A percentile compares a stretch with the other conserved stretches of the same genome.
phyloP scores from a whole-genome alignment of 352 stramenopile species.

The Thalassiosira pacifica region DNA sequence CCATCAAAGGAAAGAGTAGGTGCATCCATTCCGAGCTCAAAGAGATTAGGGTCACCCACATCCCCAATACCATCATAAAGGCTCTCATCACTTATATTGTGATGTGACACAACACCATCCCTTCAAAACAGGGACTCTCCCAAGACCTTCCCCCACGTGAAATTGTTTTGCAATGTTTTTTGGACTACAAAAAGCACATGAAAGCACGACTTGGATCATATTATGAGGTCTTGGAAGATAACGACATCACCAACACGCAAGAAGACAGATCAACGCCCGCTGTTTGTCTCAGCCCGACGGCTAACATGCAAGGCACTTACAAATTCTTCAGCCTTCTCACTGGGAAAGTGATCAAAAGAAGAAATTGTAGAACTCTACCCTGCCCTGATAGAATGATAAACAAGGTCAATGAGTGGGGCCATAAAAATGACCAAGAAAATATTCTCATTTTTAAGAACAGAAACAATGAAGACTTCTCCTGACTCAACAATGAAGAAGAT shows the following conservation, averaged over 20 bases:
- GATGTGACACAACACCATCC: slow-evolving; percentile 67
- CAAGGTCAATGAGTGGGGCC: not conserved
- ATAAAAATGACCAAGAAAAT: not conserved
- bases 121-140: slow-evolving; percentile 35
- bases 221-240: slow-evolving; percentile 61
- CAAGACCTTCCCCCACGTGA: slow-evolving; percentile 36
- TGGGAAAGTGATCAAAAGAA: slow-evolving; percentile 21
- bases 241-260: slow-evolving; percentile 45
- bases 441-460: not conserved
- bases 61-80: slow-evolving; percentile 49
- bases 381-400: not conserved
- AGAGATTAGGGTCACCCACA: slow-evolving; percentile 42
- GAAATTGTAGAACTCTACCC: slow-evolving; percentile 6
- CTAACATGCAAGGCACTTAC: slow-evolving; percentile 54
- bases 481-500: not conserved
- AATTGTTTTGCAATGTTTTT: slow-evolving; percentile 37
- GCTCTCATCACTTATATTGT: slow-evolving; percentile 47
- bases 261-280: slow-evolving; percentile 44
- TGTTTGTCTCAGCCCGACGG: slow-evolving; percentile 53
- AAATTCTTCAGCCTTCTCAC: slow-evolving; percentile 41
- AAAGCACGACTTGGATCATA: slow-evolving; percentile 58
- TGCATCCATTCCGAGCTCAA: slow-evolving; percentile 24
- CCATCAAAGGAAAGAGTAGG: slow-evolving; percentile 59
- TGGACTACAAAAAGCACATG: slow-evolving; percentile 64
- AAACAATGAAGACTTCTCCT: not conserved